A percentile compares a stretch with the other conserved stretches of the same genome.
phyloP scores from a whole-genome alignment of 768 basidiomycete genomes.

The Boletus bicolor region DNA sequence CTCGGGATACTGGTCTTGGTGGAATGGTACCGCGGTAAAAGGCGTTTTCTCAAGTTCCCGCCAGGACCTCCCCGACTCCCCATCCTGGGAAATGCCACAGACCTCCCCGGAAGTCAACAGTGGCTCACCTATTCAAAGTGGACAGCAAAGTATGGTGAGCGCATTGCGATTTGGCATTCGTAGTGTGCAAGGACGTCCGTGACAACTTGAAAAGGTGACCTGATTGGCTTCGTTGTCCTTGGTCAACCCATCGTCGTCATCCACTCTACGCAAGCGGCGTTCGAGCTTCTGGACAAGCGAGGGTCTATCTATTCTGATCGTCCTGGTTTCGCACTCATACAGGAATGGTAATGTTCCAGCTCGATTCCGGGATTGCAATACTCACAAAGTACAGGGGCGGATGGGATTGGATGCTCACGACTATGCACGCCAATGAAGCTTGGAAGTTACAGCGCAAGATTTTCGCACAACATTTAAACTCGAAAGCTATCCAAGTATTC shows the following conservation, averaged over 20 bases:
- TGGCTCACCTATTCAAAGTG: conserved; percentile 5
- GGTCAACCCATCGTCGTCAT: conserved; percentile 6
- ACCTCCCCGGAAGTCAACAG: background rate
- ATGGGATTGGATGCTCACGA: conserved; percentile 8
- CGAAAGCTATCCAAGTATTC: background rate
- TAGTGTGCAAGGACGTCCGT: background rate
- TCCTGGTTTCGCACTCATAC: conserved; percentile 1
- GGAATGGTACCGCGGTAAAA: conserved; percentile 2
- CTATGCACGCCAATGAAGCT: background rate
- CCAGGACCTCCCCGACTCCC: conserved; percentile 1
- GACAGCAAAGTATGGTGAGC: conserved; percentile 1
- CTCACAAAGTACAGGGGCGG: conserved; percentile 3
- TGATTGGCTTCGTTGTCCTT: conserved; percentile 1
- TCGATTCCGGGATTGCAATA: background rate
- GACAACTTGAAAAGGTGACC: background rate
- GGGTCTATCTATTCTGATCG: conserved; percentile 5
- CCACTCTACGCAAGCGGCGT: background rate
- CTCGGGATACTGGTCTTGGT: background rate
- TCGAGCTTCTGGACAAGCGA: conserved; percentile 4
- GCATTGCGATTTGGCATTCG: background rate
- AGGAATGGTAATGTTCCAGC: background rate
- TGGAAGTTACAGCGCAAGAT: conserved; percentile 7
- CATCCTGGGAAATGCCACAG: background rate
- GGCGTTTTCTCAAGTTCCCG: background rate
- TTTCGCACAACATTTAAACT: background rate